Evolutionary conservation across 441 rosid species (phyloP).

Genomic region (Adansonia gregorii): DNA sequence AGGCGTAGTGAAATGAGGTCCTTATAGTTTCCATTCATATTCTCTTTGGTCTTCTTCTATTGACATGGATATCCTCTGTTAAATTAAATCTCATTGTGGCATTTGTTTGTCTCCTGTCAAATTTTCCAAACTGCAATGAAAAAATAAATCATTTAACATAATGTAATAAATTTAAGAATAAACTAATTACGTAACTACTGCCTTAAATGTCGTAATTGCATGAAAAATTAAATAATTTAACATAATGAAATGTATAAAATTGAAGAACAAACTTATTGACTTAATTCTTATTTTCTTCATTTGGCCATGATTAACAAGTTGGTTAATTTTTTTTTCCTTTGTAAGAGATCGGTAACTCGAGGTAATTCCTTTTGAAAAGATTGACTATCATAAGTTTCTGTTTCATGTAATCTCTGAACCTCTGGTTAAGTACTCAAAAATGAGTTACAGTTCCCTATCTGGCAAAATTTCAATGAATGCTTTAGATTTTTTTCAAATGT

Average conservation of each 20-base stretch:
- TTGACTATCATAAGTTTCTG: not conserved
- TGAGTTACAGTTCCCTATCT: not conserved
- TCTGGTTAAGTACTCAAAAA: not conserved
- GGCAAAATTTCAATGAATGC: not conserved
- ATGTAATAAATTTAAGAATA: constrained; percentile 1
- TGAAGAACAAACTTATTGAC: not conserved
- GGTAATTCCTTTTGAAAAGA: not conserved
- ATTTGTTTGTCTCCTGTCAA: not conserved
- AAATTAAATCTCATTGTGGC: not conserved
- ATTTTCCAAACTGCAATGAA: not conserved
- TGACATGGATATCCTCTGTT: not conserved
- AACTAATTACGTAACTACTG: not conserved
- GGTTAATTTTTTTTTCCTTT: not conserved
- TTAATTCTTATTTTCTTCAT: not conserved
- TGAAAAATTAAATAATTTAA: not conserved
- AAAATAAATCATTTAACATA: not conserved
- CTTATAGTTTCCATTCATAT: not conserved
- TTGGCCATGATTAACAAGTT: not conserved
- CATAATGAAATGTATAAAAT: not conserved
- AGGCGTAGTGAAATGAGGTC: not conserved
- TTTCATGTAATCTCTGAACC: not conserved
- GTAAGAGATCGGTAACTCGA: not conserved
- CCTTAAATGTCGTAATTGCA: not conserved
- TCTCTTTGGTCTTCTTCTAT: not conserved
- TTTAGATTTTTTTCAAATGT: not conserved